Evolutionary conservation across 768 basidiomycete genomes (phyloP).

Genomic region (Russula brevipes): DNA sequence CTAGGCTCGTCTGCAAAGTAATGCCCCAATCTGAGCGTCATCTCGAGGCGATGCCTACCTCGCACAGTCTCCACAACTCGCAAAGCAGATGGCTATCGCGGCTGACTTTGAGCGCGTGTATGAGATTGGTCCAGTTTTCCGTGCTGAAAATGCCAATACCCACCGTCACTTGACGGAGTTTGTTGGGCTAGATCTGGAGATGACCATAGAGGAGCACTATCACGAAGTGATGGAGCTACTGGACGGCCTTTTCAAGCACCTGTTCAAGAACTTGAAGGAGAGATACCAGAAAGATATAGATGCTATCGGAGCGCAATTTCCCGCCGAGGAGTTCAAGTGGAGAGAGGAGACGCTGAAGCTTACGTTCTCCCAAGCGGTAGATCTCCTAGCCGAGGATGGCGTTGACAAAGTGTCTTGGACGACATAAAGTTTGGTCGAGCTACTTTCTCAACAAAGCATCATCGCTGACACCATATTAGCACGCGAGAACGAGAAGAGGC

Average conservation of each 20-base stretch:
- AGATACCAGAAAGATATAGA: conserved; percentile 80
- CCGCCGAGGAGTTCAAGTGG: conserved; percentile 95
- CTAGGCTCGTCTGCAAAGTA: neutral
- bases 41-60: conserved; percentile 76
- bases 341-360: conserved; percentile 82
- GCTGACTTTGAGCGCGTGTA: conserved; percentile 98
- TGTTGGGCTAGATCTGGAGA: conserved; percentile 97
- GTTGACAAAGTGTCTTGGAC: conserved; percentile 68
- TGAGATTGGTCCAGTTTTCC: conserved; percentile 95
- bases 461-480: conserved; percentile 38
- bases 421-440: conserved; percentile 71
- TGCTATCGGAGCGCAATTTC: conserved; percentile 78
- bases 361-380: conserved; percentile 82
- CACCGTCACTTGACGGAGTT: conserved; percentile 99
- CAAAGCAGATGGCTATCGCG: conserved; percentile 99
- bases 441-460: neutral
- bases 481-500: conserved; percentile 93
- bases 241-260: conserved; percentile 77
- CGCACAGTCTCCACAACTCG: conserved; percentile 94
- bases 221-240: conserved; percentile 94
- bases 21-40: neutral
- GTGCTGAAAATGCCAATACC: conserved; percentile 95
- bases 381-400: conserved; percentile 82
- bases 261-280: conserved; percentile 80
- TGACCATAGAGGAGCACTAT: conserved; percentile 98